Percentiles rank a stretch among this genome's conserved stretches.
Conservation (phyloP, 768 basidiomycete species). For the Calocybe indica region DNA sequence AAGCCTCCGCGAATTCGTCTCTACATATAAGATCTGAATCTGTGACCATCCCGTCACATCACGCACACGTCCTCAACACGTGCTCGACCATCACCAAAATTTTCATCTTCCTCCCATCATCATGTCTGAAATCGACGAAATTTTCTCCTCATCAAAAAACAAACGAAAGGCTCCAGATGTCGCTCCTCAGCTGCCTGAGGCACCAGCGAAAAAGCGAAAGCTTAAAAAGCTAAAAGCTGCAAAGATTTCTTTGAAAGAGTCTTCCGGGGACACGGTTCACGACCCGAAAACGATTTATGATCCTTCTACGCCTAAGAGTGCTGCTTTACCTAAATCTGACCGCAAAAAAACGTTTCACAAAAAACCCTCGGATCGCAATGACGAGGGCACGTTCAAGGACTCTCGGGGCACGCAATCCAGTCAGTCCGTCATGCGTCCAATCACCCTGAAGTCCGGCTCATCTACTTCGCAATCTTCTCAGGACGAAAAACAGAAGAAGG, state of each 20-base stretch:
- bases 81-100: constrained; percentile 7
- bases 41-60: constrained; percentile 4
- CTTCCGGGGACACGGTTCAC: constrained; percentile 25
- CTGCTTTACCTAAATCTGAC: constrained; percentile 4
- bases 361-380: constrained; percentile 23
- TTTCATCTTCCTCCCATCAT: constrained; percentile 9
- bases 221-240: constrained; percentile 27
- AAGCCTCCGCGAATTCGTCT: no score
- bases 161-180: constrained; percentile 30
- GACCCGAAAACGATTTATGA: constrained; percentile 62
- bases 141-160: constrained; percentile 47
- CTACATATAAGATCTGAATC: no score
- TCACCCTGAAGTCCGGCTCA: constrained; percentile 1
- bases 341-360: constrained; percentile 3
- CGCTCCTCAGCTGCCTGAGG: constrained; percentile 26
- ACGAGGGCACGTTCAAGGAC: constrained; percentile 56
- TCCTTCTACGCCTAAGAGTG: constrained; percentile 41
- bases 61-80: constrained; percentile 2
- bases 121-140: constrained; percentile 81
- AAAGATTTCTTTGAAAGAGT: constrained; percentile 4
- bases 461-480: constrained; percentile 20
- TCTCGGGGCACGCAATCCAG: constrained; percentile 70
- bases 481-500: constrained; percentile 80
- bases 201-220: constrained; percentile 41
- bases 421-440: constrained; percentile 34